A percentile compares a stretch with the other conserved stretches of the same genome.
Evolutionary conservation across 352 stramenopile species (phyloP).

Genomic region (Peronospora belbahrii): DNA sequence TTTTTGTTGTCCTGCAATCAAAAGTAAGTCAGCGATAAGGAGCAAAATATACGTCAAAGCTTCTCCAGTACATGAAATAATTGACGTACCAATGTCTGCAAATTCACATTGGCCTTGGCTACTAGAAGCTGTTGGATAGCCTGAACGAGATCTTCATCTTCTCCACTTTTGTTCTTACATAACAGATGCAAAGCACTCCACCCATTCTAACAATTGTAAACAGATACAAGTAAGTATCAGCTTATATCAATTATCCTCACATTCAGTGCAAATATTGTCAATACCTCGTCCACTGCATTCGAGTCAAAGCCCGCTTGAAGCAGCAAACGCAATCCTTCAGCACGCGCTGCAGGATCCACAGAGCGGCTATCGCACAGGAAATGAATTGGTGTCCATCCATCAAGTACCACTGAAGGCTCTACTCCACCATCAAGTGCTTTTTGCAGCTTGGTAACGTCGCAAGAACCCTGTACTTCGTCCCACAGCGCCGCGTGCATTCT

Average conservation of each 20-base stretch:
- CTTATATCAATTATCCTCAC: background rate
- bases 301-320: constrained; percentile 30
- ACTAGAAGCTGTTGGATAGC: constrained; percentile 35
- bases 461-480: constrained; percentile 65
- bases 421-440: constrained; percentile 14
- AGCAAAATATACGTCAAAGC: background rate
- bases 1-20: constrained; percentile 37
- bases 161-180: constrained; percentile 52
- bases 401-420: constrained; percentile 25
- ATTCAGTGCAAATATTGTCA: background rate
- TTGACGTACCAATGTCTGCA: constrained; percentile 29
- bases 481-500: constrained; percentile 35
- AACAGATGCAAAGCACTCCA: constrained; percentile 60
- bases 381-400: constrained; percentile 76
- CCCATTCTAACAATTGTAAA: constrained; percentile 32
- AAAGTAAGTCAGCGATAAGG: constrained; percentile 3
- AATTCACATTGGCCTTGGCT: constrained; percentile 33
- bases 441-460: constrained; percentile 34
- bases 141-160: constrained; percentile 26
- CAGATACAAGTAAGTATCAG: background rate
- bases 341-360: constrained; percentile 30
- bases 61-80: background rate
- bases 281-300: constrained; percentile 64
- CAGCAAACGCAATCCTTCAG: constrained; percentile 36
- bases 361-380: constrained; percentile 62